A percentile compares a stretch with the other conserved stretches of the same genome.
Evolutionary conservation across 139 green algal species (phyloP).

Genomic region (Pleodorina starrii): DNA sequence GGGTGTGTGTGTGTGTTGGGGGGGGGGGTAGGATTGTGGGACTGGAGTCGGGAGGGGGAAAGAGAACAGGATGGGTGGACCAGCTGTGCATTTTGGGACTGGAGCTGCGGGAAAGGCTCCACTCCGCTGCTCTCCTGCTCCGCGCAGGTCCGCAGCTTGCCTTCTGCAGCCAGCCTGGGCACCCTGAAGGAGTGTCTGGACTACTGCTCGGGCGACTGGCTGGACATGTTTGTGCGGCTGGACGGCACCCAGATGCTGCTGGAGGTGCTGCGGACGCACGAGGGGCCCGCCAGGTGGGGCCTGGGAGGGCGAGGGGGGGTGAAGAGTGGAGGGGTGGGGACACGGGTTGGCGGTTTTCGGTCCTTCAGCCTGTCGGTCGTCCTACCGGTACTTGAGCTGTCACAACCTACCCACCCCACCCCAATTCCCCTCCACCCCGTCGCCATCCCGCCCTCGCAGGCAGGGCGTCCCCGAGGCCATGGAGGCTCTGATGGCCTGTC

Average conservation of each 20-base stretch:
- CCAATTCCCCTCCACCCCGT: too few relatives aligned
- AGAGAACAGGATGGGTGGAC: too few relatives aligned
- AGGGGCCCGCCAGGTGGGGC: slow-evolving; percentile 21
- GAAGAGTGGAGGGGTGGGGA: too few relatives aligned
- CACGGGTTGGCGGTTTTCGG: too few relatives aligned
- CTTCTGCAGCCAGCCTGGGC: slow-evolving; percentile 3
- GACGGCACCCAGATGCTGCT: slow-evolving; percentile 37
- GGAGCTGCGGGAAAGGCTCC: too few relatives aligned
- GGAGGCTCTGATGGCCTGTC: slow-evolving; percentile 27
- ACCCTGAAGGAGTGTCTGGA: slow-evolving; percentile 57
- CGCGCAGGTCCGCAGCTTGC: slow-evolving; percentile 30
- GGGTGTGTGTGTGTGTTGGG: background rate
- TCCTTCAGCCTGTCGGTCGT: too few relatives aligned
- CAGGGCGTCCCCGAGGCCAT: slow-evolving; percentile 26
- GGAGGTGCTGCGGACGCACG: slow-evolving; percentile 13
- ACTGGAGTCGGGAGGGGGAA: too few relatives aligned
- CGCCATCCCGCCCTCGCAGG: too few relatives aligned
- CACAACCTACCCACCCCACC: too few relatives aligned
- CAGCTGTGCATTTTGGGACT: too few relatives aligned
- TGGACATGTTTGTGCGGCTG: slow-evolving; percentile 35
- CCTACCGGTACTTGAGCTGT: too few relatives aligned
- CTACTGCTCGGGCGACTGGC: slow-evolving; percentile 51
- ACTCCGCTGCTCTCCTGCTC: too few relatives aligned
- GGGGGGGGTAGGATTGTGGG: background rate
- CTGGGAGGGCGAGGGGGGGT: background rate